These are phyloP conservation scores for Fusarium nygamai DNA, from an alignment of 2,329 filamentous ascomycete genomes.

Conservation along the genomic window DNA sequence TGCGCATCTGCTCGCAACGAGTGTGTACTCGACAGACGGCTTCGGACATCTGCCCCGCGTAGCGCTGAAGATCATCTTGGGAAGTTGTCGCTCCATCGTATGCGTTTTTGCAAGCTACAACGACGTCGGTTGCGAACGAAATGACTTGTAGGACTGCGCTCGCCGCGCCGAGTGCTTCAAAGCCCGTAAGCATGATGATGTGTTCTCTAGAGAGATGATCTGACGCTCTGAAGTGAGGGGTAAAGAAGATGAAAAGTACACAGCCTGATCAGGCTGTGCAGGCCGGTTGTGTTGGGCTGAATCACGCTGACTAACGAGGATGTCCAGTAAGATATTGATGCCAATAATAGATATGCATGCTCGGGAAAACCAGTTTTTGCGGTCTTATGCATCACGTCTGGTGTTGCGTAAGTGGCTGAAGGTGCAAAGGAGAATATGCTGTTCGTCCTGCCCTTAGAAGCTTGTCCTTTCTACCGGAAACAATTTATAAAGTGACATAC, in stretches of 20 bases:
- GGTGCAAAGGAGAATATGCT: too few relatives aligned
- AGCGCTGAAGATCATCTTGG: not conserved
- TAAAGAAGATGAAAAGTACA: not conserved
- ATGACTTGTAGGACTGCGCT: constrained; percentile 28
- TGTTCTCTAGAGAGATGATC: fast-evolving
- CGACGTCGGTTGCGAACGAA: not conserved
- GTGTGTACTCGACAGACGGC: not conserved
- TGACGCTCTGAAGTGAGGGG: not conserved
- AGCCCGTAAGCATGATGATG: not conserved
- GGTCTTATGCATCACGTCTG: not conserved
- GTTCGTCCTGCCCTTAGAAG: too few relatives aligned
- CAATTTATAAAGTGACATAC: too few relatives aligned
- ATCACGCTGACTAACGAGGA: fast-evolving
- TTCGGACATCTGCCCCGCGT: not conserved
- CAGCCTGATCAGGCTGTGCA: not conserved
- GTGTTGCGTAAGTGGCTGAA: not conserved
- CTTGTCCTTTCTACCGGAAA: too few relatives aligned
- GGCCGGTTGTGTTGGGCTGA: not conserved
- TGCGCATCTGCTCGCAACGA: not conserved
- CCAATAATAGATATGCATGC: not conserved
- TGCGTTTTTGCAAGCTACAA: not conserved
- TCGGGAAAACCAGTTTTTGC: not conserved
- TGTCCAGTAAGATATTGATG: fast-evolving
- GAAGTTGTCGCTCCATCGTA: constrained; percentile 4
- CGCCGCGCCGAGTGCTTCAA: constrained; percentile 19